Percentiles rank a stretch among this genome's conserved stretches.
These are phyloP conservation scores for Malus hybrid DNA, from an alignment of 331 rosid species.

Conservation along the genomic window DNA sequence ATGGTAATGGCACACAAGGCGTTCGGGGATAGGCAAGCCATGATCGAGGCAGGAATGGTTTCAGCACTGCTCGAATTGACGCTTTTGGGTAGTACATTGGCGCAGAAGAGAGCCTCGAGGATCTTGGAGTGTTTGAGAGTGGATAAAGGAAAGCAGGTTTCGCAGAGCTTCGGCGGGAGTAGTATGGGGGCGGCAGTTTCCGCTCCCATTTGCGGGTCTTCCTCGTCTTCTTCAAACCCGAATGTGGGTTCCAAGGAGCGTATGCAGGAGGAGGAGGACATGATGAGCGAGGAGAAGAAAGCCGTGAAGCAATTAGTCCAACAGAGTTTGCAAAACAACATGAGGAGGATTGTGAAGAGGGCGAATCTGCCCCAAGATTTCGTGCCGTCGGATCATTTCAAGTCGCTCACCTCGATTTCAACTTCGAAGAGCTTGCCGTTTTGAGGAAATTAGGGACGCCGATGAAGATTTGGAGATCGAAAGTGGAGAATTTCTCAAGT, in stretches of 20 bases:
- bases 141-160: slow-evolving; percentile 86
- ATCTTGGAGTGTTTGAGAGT: slow-evolving; percentile 73
- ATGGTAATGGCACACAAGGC: slow-evolving; percentile 96
- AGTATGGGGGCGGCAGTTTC: slow-evolving; percentile 53
- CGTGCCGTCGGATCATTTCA: slow-evolving; percentile 59
- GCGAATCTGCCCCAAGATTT: slow-evolving; percentile 90
- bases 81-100: slow-evolving; percentile 77
- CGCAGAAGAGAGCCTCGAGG: slow-evolving; percentile 96
- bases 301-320: slow-evolving; percentile 92
- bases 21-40: slow-evolving; percentile 73
- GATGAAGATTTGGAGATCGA: slow-evolving; percentile 15
- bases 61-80: slow-evolving; percentile 83
- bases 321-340: slow-evolving; percentile 88
- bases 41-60: slow-evolving; percentile 79
- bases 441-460: slow-evolving; percentile 28
- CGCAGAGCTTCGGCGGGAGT: slow-evolving; percentile 49
- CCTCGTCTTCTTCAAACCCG: slow-evolving; percentile 44
- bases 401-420: slow-evolving; percentile 69
- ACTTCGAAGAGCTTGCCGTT: slow-evolving; percentile 94
- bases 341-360: slow-evolving; percentile 86
- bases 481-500: slow-evolving; percentile 29
- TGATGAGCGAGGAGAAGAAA: slow-evolving; percentile 87
- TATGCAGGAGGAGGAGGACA: slow-evolving; percentile 46
- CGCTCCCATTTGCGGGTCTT: slow-evolving; percentile 76
- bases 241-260: slow-evolving; percentile 30